Evolutionary conservation across 257 asterid species (phyloP).

Genomic region (Buddleja alternifolia): DNA sequence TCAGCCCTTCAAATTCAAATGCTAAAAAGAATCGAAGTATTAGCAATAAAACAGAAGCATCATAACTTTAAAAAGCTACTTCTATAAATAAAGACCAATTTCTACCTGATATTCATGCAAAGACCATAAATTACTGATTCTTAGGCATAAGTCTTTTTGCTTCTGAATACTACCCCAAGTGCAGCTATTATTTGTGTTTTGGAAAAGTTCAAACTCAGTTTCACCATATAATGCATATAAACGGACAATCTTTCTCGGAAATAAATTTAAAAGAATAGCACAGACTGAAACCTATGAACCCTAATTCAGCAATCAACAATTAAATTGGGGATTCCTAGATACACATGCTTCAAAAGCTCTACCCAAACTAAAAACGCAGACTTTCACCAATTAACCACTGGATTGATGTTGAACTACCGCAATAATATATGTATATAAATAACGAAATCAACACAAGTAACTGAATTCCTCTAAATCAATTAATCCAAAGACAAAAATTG

Average conservation of each 20-base stretch:
- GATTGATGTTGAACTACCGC: not conserved
- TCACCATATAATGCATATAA: not conserved
- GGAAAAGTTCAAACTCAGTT: not conserved
- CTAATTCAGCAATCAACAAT: conserved; percentile 13
- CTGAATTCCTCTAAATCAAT: not conserved
- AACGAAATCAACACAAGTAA: too few relatives aligned
- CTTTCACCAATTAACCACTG: not conserved
- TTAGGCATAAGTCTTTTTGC: not conserved
- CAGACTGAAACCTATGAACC: conserved; percentile 4
- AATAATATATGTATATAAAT: not conserved
- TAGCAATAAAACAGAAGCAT: not conserved
- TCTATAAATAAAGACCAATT: not conserved
- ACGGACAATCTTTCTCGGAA: not conserved
- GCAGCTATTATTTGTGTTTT: too few relatives aligned
- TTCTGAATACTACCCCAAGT: too few relatives aligned
- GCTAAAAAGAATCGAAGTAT: conserved; percentile 12
- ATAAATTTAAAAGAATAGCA: not conserved
- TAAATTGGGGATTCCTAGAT: not conserved
- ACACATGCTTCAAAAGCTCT: not conserved
- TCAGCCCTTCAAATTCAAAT: conserved; percentile 8
- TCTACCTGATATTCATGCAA: not conserved
- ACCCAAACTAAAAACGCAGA: not conserved
- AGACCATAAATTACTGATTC: not conserved
- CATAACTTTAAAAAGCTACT: not conserved
- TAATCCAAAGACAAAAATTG: not conserved